phyloP scores from a whole-genome alignment of 78 protist genomes.

The Dictyostelium citrinum region DNA sequence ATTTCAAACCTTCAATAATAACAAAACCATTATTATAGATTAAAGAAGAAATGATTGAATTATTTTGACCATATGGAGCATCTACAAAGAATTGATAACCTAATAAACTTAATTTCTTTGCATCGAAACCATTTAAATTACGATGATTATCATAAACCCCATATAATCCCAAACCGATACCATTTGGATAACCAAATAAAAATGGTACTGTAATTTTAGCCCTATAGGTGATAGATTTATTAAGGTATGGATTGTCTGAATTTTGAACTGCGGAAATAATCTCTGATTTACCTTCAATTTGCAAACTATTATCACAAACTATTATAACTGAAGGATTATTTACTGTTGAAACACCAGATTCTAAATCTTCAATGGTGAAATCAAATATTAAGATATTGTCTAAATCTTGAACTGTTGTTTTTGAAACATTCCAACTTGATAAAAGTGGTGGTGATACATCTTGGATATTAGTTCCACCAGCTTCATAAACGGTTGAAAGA shows the following conservation, averaged over 20 bases:
- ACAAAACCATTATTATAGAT: background rate
- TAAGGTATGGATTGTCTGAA: background rate
- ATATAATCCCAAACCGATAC: background rate
- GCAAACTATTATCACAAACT: background rate
- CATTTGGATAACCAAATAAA: conserved; percentile 1
- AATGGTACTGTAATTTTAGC: background rate
- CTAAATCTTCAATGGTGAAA: background rate
- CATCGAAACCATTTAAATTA: background rate
- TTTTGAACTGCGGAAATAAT: background rate
- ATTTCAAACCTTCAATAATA: background rate
- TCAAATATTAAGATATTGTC: background rate
- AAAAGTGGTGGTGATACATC: background rate
- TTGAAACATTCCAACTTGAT: background rate
- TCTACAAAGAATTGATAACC: background rate
- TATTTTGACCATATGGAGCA: background rate
- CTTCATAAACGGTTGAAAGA: background rate
- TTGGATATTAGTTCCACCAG: background rate
- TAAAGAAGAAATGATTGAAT: background rate
- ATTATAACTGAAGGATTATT: background rate
- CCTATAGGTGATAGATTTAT: background rate
- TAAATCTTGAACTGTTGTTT: background rate
- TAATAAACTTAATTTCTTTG: background rate
- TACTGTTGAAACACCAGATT: background rate
- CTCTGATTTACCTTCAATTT: background rate
- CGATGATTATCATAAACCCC: background rate